phyloP scores from a whole-genome alignment of 2,329 filamentous ascomycete genomes.

The Claviceps monticola region DNA sequence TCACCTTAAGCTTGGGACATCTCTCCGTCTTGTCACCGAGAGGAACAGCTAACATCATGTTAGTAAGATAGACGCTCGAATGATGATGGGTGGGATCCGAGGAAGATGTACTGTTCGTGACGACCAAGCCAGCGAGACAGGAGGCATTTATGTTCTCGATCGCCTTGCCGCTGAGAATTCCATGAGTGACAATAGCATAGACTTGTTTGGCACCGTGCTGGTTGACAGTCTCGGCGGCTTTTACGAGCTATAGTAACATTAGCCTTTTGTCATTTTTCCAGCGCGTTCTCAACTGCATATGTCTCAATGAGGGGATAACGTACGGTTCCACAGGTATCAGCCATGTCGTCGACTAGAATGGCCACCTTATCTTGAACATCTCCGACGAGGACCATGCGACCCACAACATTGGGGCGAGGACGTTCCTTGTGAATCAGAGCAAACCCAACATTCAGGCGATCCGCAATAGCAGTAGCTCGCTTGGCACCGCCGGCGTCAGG shows the following conservation, averaged over 20 bases:
- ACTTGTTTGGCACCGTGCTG: conserved; percentile 77
- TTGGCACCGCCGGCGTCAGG: conserved; percentile 93
- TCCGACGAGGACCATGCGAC: conserved; percentile 86
- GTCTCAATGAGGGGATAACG: conserved; percentile 2
- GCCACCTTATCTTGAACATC: conserved; percentile 83
- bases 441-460: conserved; percentile 79
- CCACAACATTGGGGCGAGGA: conserved; percentile 72
- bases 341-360: conserved; percentile 97
- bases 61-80: conserved; percentile 8
- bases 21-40: conserved; percentile 64
- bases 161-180: conserved; percentile 77
- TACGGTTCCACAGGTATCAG: conserved; percentile 79
- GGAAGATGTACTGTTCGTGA: conserved; percentile 63
- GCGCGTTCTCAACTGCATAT: background rate
- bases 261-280: background rate
- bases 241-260: conserved; percentile 33
- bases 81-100: background rate
- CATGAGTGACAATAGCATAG: conserved; percentile 90
- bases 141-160: conserved; percentile 76
- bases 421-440: conserved; percentile 96
- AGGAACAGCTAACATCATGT: conserved; percentile 20
- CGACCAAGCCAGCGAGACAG: conserved; percentile 63
- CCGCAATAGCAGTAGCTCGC: conserved; percentile 83
- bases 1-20: conserved; percentile 73
- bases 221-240: conserved; percentile 81